Percentiles rank a stretch among this genome's conserved stretches.
Conservation (phyloP, 768 basidiomycete species). For the Myochromella boudieri region DNA sequence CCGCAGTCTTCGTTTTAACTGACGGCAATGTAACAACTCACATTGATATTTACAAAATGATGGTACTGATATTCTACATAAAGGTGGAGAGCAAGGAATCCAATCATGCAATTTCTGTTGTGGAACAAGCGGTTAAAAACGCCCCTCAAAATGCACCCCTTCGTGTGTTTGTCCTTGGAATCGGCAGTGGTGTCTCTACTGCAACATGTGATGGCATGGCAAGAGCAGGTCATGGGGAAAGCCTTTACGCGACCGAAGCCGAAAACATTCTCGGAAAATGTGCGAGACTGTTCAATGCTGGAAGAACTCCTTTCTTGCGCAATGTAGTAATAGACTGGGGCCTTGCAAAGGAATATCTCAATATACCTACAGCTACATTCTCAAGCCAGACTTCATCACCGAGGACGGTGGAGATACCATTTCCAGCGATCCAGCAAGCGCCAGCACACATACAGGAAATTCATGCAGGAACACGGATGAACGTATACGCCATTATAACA, state of each 20-base stretch:
- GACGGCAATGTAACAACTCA: constrained; percentile 45
- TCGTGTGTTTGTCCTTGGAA: constrained; percentile 59
- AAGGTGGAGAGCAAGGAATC: constrained; percentile 24
- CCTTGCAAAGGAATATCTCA: constrained; percentile 25
- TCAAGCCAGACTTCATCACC: constrained; percentile 17
- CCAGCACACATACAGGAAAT: constrained; percentile 31
- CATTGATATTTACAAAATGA: neutral
- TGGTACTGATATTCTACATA: neutral
- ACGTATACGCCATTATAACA: constrained; percentile 32
- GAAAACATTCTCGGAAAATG: constrained; percentile 51
- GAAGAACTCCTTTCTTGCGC: constrained; percentile 44
- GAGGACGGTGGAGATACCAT: constrained; percentile 20
- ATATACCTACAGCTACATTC: constrained; percentile 17
- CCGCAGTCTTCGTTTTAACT: constrained; percentile 56
- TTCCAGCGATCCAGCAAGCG: constrained; percentile 33
- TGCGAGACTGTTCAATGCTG: constrained; percentile 49
- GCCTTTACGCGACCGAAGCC: constrained; percentile 41
- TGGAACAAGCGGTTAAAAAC: constrained; percentile 30
- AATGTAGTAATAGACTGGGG: constrained; percentile 53
- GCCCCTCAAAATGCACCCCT: constrained; percentile 30
- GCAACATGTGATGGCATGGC: constrained; percentile 57
- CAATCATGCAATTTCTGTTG: constrained; percentile 21
- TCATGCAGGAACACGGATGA: constrained; percentile 34
- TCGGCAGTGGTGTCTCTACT: constrained; percentile 49
- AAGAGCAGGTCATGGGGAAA: constrained; percentile 49